Evolutionary conservation across 768 basidiomycete genomes (phyloP).

Genomic region (Mycena capillaripes): DNA sequence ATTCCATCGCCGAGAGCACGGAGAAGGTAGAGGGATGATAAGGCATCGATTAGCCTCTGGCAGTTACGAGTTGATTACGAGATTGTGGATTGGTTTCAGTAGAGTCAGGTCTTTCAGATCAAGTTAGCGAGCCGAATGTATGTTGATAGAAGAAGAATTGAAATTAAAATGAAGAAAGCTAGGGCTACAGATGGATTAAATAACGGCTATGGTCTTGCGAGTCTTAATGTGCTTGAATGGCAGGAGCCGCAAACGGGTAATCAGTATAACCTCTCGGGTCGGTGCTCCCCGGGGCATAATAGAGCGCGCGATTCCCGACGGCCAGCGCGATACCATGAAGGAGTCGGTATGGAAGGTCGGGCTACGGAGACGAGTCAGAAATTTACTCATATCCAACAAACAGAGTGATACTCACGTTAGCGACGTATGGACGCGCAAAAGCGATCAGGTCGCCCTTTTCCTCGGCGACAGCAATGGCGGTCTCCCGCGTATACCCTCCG

Average conservation of each 20-base stretch:
- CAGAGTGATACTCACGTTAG: conserved; percentile 49
- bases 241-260: conserved; percentile 41
- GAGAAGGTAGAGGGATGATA: conserved; percentile 18
- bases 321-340: conserved; percentile 43
- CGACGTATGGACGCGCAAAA: conserved; percentile 52
- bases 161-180: not conserved
- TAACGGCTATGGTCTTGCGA: too few relatives aligned
- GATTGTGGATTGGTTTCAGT: too few relatives aligned
- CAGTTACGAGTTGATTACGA: too few relatives aligned
- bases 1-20: conserved; percentile 9
- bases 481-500: conserved; percentile 52
- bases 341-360: conserved; percentile 50
- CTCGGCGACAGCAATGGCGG: conserved; percentile 47
- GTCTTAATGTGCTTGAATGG: not conserved
- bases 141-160: too few relatives aligned
- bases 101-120: too few relatives aligned
- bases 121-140: too few relatives aligned
- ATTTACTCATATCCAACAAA: not conserved
- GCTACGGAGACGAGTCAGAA: conserved; percentile 35
- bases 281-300: conserved; percentile 40
- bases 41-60: too few relatives aligned
- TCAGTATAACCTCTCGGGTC: conserved; percentile 47
- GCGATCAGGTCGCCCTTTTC: conserved; percentile 48
- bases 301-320: conserved; percentile 42
- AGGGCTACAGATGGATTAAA: not conserved